Percentiles rank a stretch among this genome's conserved stretches.
These are phyloP conservation scores for Penicillium canariense DNA, from an alignment of 495 filamentous ascomycete species.

Conservation along the genomic window DNA sequence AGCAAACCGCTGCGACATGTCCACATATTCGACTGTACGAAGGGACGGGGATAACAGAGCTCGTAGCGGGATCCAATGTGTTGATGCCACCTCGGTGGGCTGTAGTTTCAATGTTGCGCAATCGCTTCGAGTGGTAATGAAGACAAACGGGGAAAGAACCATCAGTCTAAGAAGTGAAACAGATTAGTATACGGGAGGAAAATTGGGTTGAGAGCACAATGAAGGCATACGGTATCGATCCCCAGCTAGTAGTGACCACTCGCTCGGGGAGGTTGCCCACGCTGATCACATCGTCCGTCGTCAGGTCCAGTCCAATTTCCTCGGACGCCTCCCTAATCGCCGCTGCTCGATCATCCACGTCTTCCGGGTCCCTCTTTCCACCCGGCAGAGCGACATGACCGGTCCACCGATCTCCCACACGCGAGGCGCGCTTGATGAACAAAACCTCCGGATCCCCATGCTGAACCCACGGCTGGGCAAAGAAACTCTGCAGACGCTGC, in stretches of 20 bases:
- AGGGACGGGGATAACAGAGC: conserved; percentile 60
- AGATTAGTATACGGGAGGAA: conserved; percentile 8
- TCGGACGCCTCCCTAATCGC: conserved; percentile 69
- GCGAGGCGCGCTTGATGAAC: conserved; percentile 73
- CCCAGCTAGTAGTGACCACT: conserved; percentile 70
- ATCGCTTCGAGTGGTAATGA: conserved; percentile 57
- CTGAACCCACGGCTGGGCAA: conserved; percentile 67
- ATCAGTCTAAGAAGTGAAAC: conserved; percentile 53
- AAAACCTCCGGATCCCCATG: conserved; percentile 72
- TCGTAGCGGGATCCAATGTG: conserved; percentile 73
- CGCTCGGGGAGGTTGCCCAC: conserved; percentile 71
- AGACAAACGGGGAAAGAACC: conserved; percentile 77
- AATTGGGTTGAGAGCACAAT: neutral
- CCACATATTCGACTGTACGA: conserved; percentile 62
- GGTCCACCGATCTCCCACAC: conserved; percentile 72
- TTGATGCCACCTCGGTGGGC: conserved; percentile 69
- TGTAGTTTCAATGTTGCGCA: conserved; percentile 62
- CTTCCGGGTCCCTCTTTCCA: conserved; percentile 67
- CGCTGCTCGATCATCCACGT: conserved; percentile 61
- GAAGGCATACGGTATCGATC: conserved; percentile 59
- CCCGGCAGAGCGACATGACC: conserved; percentile 75
- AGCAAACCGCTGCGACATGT: conserved; percentile 64
- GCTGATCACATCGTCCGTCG: conserved; percentile 50
- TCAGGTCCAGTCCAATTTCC: conserved; percentile 69
- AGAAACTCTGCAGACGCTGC: conserved; percentile 57